phyloP scores from a whole-genome alignment of 1,284 basidiomycete genomes.

The Puccinia polysora region DNA sequence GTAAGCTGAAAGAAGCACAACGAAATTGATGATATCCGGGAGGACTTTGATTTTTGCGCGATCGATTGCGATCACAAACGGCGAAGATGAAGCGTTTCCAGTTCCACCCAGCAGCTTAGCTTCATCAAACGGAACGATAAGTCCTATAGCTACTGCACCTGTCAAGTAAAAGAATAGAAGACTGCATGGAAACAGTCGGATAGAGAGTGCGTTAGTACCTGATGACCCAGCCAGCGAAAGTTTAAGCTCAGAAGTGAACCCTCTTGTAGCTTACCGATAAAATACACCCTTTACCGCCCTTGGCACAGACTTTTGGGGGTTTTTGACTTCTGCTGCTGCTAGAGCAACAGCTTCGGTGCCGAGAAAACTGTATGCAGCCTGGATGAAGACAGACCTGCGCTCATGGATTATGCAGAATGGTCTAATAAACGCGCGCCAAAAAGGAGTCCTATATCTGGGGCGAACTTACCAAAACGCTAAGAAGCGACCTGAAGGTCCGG shows the following conservation, averaged over 20 bases:
- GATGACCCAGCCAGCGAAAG: not conserved
- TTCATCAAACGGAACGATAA: slow-evolving; percentile 48
- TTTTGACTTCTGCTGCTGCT: slow-evolving; percentile 60
- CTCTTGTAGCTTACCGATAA: slow-evolving; percentile 55
- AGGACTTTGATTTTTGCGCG: slow-evolving; percentile 52
- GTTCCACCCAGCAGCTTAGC: slow-evolving; percentile 45
- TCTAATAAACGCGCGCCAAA: not conserved
- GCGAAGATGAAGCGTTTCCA: slow-evolving; percentile 46
- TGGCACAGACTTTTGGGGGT: slow-evolving; percentile 70
- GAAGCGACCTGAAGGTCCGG: slow-evolving; percentile 52
- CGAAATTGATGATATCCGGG: slow-evolving; percentile 58
- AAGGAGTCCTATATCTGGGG: not conserved
- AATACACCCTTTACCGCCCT: slow-evolving; percentile 75
- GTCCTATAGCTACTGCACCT: slow-evolving; percentile 47
- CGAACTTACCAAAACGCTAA: slow-evolving; percentile 52
- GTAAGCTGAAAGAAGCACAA: slow-evolving; percentile 69
- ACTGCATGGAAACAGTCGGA: slow-evolving; percentile 34
- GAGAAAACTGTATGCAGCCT: slow-evolving; percentile 34
- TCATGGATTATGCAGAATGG: not conserved
- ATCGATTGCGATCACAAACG: slow-evolving; percentile 53
- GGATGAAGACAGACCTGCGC: slow-evolving; percentile 51
- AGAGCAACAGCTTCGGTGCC: slow-evolving; percentile 43
- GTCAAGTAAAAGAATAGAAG: slow-evolving; percentile 48
- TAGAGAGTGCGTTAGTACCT: not conserved
- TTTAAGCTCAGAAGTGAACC: slow-evolving; percentile 42